Base-by-base conservation (phyloP, 148 eudicot genomes). In the Fallopia convolvulus region DNA sequence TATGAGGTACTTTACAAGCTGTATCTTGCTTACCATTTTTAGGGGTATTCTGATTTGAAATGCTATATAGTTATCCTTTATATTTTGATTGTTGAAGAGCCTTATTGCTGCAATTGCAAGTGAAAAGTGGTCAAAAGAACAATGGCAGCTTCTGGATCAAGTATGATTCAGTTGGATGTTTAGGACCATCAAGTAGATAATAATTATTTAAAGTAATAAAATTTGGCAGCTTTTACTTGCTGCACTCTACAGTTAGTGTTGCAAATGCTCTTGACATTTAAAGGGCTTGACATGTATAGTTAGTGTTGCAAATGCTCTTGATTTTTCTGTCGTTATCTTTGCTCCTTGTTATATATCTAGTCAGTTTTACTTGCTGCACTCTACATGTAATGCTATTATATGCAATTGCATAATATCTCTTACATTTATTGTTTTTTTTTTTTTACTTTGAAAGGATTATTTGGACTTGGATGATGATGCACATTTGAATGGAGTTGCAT, bases 391-490 rank as follows among this genome's bases (percentile, higher is more conserved):
- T 58, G 6, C 21, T 6, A 58, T 58, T 58, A 8, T 61, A 61
- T 61, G 68, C 68, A 23, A 61, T 3, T 61, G 15, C 39, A 26
- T 61, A 13, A 61, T 2, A 10, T 61, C 36, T 68, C 10, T 14
- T 15, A 68, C 44, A 68, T 26, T 63, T 63, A 13, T 8, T 15
- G 44, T 68, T 68, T 66, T 65, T 68, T 10, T 33, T 39, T 10
- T 8, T 41, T 41, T 33, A 33, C 8, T 9, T 56, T 75, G 74
- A 70, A 76, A 79, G 90, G 97, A 92, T 86, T 77, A 80, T 36
- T 80, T 58, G 82, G 80, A 94, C 92, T 80, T 84, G 79, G 93
- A 68, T 77, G 92, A 86, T 66, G 94, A 86, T 77, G 40, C 61
- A 21, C 82, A 79, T 44, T 73, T 83, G 49, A 82, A 82, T 80